Percentiles rank a stretch among this genome's conserved stretches.
Conservation (phyloP, 371 early-diverging fungal species). For the Funneliformis caledonium region DNA sequence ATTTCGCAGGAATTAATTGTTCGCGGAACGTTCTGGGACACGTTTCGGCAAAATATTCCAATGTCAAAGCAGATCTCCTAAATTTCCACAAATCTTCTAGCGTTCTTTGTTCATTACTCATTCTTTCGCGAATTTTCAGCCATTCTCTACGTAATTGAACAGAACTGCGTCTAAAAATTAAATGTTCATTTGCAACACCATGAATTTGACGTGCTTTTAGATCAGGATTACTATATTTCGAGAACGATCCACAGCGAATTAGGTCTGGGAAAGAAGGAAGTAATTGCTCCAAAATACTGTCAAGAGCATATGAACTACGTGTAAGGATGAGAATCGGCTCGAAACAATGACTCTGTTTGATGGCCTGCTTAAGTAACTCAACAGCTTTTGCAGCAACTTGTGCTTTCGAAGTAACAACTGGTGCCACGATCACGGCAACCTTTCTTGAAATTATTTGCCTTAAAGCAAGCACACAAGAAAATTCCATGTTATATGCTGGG, state of each 20-base stretch:
- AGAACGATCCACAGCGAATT: neutral
- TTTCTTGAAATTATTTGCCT: neutral
- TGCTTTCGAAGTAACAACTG: constrained; percentile 6
- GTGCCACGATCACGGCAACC: constrained; percentile 2
- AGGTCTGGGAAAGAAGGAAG: neutral
- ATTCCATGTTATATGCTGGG: neutral
- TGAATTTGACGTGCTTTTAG: neutral
- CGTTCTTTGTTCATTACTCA: neutral
- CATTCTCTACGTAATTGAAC: neutral
- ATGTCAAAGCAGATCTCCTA: neutral
- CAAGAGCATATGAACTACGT: neutral
- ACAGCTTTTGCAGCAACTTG: neutral
- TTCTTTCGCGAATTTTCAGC: neutral
- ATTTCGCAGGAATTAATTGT: neutral
- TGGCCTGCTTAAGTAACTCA: neutral
- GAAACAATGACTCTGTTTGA: neutral
- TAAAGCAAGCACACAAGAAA: constrained; percentile 2
- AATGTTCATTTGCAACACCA: no score
- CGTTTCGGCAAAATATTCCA: neutral
- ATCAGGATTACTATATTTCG: neutral
- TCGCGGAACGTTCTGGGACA: neutral
- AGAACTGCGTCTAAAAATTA: neutral
- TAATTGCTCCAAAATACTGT: constrained; percentile 9
- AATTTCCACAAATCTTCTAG: neutral
- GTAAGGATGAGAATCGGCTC: constrained; percentile 12